phyloP scores from a whole-genome alignment of 202 grass and related monocot species.

The Zoysia matrella region DNA sequence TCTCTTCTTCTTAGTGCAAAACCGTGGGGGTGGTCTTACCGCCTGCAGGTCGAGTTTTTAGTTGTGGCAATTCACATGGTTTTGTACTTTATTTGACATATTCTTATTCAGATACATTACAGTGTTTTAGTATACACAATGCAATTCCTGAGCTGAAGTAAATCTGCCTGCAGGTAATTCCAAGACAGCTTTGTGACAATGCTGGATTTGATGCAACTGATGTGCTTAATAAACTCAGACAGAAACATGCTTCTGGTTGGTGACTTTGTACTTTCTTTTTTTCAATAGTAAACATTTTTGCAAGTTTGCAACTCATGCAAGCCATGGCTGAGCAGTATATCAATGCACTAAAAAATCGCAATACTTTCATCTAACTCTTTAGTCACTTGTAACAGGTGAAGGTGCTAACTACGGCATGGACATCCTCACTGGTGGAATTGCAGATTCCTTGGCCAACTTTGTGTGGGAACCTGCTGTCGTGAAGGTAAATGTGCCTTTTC shows the following conservation, averaged over 20 bases:
- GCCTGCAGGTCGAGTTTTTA: too few species aligned
- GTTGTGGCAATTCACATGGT: too few species aligned
- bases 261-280: conserved; percentile 5
- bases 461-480: conserved; percentile 63
- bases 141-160: neutral
- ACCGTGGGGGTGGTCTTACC: too few species aligned
- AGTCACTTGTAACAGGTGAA: conserved; percentile 61
- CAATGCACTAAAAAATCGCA: neutral
- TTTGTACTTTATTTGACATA: too few species aligned
- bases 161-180: neutral
- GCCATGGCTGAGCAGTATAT: neutral
- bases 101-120: neutral
- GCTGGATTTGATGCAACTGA: too few species aligned
- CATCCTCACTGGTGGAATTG: too few species aligned
- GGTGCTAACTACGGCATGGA: conserved; percentile 95
- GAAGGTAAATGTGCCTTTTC: conserved; percentile 61
- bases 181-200: too few species aligned
- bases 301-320: neutral
- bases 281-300: neutral
- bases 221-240: conserved; percentile 51
- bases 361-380: neutral
- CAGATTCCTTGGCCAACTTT: too few species aligned
- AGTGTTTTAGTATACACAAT: neutral
- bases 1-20: too few species aligned
- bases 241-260: conserved; percentile 76